Conservation (phyloP, 345 rosid species). For the Citrus cavaleriei region DNA sequence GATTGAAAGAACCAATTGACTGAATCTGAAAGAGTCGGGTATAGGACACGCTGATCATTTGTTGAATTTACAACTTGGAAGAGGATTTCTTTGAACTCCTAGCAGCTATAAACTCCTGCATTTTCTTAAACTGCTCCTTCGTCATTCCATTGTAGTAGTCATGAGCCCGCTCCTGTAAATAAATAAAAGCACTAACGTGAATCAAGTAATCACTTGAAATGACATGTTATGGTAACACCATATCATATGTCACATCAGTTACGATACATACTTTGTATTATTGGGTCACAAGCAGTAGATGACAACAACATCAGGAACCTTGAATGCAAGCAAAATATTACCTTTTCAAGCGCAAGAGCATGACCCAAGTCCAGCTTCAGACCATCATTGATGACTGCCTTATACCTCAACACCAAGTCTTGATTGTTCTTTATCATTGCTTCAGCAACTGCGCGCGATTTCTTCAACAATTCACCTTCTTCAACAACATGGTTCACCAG, state of each 20-base stretch:
- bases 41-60: background rate
- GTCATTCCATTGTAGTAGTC: constrained; percentile 77
- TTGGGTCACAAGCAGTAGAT: too few species aligned
- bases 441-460: constrained; percentile 63
- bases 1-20: background rate
- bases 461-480: constrained; percentile 50
- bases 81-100: constrained; percentile 58
- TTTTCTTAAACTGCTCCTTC: constrained; percentile 86
- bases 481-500: constrained; percentile 84
- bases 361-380: constrained; percentile 61
- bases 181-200: background rate
- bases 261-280: background rate
- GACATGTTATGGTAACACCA: background rate
- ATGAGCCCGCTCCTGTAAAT: constrained; percentile 71
- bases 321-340: constrained; percentile 1
- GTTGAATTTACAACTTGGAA: constrained; percentile 49
- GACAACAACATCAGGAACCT: background rate
- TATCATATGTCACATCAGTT: background rate
- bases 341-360: constrained; percentile 89
- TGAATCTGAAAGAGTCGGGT: background rate
- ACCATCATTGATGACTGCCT: constrained; percentile 80
- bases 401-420: constrained; percentile 72
- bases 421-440: constrained; percentile 68
- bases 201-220: background rate
- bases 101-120: constrained; percentile 86